Conservation (phyloP, 495 filamentous ascomycete species). For the Lasiosphaeria ovina region DNA sequence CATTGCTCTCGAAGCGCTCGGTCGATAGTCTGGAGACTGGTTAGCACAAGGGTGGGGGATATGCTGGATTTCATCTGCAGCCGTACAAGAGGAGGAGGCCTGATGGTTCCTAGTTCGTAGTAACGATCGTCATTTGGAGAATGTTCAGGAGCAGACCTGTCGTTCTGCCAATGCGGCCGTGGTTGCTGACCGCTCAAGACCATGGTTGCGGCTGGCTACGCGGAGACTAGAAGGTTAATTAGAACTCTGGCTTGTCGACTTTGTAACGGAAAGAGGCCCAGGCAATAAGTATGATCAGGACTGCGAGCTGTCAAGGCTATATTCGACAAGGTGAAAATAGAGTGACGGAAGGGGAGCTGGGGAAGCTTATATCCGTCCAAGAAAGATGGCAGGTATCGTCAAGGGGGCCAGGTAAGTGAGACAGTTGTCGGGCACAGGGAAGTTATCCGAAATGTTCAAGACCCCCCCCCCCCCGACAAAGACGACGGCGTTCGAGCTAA, state of each 20-base stretch:
- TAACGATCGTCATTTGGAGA: conserved; percentile 18
- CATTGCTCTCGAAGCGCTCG: conserved; percentile 40
- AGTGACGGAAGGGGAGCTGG: not conserved
- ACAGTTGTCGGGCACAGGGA: not conserved
- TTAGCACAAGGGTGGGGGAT: conserved; percentile 12
- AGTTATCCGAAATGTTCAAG: not conserved
- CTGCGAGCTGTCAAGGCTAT: too few species aligned
- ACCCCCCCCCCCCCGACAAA: not conserved
- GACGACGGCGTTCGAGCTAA: not conserved
- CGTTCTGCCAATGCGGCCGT: conserved; percentile 23
- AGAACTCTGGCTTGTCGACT: too few species aligned
- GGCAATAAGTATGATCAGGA: too few species aligned
- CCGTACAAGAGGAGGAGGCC: conserved; percentile 24
- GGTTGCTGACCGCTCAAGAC: conserved; percentile 15
- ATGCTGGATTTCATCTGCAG: not conserved
- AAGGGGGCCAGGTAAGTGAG: not conserved
- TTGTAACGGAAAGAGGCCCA: too few species aligned
- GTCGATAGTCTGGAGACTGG: conserved; percentile 33
- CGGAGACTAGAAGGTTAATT: too few species aligned
- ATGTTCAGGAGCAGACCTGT: conserved; percentile 15
- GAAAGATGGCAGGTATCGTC: conserved; percentile 10
- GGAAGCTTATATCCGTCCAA: not conserved
- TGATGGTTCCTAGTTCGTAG: conserved; percentile 14
- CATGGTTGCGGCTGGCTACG: not conserved
- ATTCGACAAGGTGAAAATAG: too few species aligned